A percentile compares a stretch with the other conserved stretches of the same genome.
Evolutionary conservation across 495 filamentous ascomycete species (phyloP).

Genomic region (Aspergillus bridgeri): DNA sequence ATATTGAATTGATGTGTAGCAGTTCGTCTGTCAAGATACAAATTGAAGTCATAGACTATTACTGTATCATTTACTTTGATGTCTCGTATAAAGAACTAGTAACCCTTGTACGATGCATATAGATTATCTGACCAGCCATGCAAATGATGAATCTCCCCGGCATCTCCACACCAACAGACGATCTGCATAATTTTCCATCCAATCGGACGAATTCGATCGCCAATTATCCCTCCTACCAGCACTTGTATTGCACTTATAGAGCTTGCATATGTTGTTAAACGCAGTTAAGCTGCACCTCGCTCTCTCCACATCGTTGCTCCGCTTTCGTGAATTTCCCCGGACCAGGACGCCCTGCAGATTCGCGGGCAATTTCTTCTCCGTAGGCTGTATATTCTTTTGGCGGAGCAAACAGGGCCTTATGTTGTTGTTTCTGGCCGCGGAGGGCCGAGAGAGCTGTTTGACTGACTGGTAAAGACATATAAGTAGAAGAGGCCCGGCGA

Average conservation of each 20-base stretch:
- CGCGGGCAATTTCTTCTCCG: background rate
- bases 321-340: conserved; percentile 4
- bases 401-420: background rate
- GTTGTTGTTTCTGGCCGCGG: background rate
- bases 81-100: too few species aligned
- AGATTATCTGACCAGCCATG: too few species aligned
- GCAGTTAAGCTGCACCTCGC: background rate
- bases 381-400: background rate
- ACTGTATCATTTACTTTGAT: too few species aligned
- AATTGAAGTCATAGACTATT: background rate
- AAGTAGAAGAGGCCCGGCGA: background rate
- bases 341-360: background rate
- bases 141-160: too few species aligned
- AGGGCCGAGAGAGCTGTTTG: too few species aligned
- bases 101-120: too few species aligned
- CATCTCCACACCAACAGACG: background rate
- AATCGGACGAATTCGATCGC: conserved; percentile 26
- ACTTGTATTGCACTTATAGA: too few species aligned
- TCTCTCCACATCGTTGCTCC: conserved; percentile 5
- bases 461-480: background rate
- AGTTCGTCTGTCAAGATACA: background rate
- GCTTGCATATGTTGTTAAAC: too few species aligned
- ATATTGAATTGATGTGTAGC: conserved; percentile 4
- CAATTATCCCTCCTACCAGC: conserved; percentile 38
- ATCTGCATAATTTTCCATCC: conserved; percentile 31